Percentiles rank a stretch among this genome's conserved stretches.
These are phyloP conservation scores for Trametes meyenii DNA, from an alignment of 768 basidiomycete species.

Conservation along the genomic window DNA sequence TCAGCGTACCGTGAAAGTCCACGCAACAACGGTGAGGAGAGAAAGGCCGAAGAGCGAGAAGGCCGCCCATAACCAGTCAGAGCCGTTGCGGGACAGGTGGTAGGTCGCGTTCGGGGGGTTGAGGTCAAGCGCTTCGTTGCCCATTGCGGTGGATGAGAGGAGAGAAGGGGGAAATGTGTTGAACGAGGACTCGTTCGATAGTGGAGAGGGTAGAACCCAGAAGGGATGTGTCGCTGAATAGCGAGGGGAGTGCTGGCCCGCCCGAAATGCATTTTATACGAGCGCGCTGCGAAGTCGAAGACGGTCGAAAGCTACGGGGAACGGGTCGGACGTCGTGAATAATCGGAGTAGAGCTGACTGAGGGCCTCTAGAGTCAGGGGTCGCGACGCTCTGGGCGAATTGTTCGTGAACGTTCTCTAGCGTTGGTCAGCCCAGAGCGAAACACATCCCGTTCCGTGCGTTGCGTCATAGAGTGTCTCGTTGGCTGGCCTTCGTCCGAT, in stretches of 20 bases:
- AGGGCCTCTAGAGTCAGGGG: slow-evolving; percentile 1
- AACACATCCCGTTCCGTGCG: not conserved
- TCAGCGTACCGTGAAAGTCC: slow-evolving; percentile 38
- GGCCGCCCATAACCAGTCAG: slow-evolving; percentile 59
- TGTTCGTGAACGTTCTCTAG: slow-evolving; percentile 18
- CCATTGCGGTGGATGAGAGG: slow-evolving; percentile 3
- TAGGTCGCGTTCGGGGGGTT: slow-evolving; percentile 41
- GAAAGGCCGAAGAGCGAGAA: slow-evolving; percentile 52
- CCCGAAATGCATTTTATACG: not conserved
- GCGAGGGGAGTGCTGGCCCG: not conserved
- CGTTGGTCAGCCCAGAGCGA: slow-evolving; percentile 8
- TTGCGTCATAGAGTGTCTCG: slow-evolving; percentile 13
- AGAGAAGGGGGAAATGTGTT: not conserved
- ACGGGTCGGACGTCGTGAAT: slow-evolving; percentile 12
- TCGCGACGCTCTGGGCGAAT: not conserved
- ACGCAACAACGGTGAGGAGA: slow-evolving; percentile 41
- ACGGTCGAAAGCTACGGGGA: not conserved
- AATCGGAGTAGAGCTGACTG: slow-evolving; percentile 13
- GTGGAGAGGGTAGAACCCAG: not conserved
- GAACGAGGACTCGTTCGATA: not conserved
- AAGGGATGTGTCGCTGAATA: not conserved
- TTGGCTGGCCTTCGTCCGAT: slow-evolving; percentile 1
- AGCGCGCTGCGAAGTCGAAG: not conserved
- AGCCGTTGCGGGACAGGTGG: slow-evolving; percentile 48
- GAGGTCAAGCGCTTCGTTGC: slow-evolving; percentile 35